Percentiles rank a stretch among this genome's conserved stretches.
Conservation (phyloP, 257 asterid genomes). For the Anisodus acutangulus region DNA sequence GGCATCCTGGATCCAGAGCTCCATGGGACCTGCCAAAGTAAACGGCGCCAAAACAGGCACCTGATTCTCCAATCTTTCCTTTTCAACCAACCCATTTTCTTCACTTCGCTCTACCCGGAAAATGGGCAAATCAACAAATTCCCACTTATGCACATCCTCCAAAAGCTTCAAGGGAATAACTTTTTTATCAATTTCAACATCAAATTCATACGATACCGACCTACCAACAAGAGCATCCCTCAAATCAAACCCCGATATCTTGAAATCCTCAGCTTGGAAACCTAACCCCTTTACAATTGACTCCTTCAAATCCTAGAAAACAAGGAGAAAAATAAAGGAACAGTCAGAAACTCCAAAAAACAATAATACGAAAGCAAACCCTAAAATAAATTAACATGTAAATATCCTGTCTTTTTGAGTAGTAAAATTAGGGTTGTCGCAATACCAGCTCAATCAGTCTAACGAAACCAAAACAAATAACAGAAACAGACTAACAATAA, state of each 20-base stretch:
- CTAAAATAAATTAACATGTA: neutral
- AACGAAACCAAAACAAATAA: neutral
- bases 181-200: conserved; percentile 81
- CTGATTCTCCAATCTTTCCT: conserved; percentile 47
- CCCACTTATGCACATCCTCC: conserved; percentile 96
- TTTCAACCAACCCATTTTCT: conserved; percentile 64
- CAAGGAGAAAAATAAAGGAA: neutral
- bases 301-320: conserved; percentile 79
- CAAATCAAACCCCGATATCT: conserved; percentile 84
- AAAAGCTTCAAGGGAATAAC: conserved; percentile 82
- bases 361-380: neutral
- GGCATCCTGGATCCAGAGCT: conserved; percentile 96
- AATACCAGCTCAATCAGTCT: neutral
- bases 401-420: neutral
- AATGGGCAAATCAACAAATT: conserved; percentile 86
- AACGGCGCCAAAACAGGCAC: conserved; percentile 91
- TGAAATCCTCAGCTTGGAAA: conserved; percentile 75
- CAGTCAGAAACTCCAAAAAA: neutral
- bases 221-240: conserved; percentile 84
- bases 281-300: conserved; percentile 92
- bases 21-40: conserved; percentile 97
- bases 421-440: neutral
- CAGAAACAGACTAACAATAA: neutral
- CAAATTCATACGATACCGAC: conserved; percentile 90
- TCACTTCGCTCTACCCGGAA: conserved; percentile 59